Base-by-base conservation (phyloP, 257 asterid genomes). In the Ligustrum vulgare region DNA sequence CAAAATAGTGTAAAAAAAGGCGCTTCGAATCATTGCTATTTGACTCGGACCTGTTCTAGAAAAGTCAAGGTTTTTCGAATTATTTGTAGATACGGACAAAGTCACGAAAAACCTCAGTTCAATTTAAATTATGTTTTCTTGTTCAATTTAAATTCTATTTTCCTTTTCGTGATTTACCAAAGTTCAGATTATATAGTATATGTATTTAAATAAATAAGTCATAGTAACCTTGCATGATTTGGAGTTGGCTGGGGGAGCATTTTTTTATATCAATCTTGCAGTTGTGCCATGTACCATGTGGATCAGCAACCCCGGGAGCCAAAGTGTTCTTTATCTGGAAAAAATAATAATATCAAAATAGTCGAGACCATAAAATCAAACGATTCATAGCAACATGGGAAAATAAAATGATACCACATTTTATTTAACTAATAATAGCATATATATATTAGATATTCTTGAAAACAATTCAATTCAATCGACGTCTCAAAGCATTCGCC, bases 221-320 rank as follows among this genome's bases (percentile, higher is more conserved):
- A 20, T 15, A 68, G 8, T 77, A 75, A 93, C 98, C 94, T 84
- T 91, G 91, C 84, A 93, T 89, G 43, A 43, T 79, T 76, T 78
- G 76, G 73, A 91, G 92, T 80, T 89, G 94, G 36, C 4, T 63
- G 2, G 91, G n/a, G 1, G 97, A 86, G 82, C 97, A 93, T 37
- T 82, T 87, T 16, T 37, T 78, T 75, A 93, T 88, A 66, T 91
- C 90, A 10, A 84, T 67, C 79, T 86, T 87, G 89, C 98, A 91
- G 63, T 74, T 69, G 78, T 78, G 86, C 98, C 98, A 93, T 34
- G 65, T n/a, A 0, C 97, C 97, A 49, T 73, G 87, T 36, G 94
- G 94, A 84, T 91, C 98, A 79, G 96, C 93, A 58, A 60, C 89
- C 70, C 75, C 88, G 6, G 98, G 94, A 74, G 92, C 98, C 82